Evolutionary conservation across 768 basidiomycete genomes (phyloP).

Genomic region (Boletellus ananas): DNA sequence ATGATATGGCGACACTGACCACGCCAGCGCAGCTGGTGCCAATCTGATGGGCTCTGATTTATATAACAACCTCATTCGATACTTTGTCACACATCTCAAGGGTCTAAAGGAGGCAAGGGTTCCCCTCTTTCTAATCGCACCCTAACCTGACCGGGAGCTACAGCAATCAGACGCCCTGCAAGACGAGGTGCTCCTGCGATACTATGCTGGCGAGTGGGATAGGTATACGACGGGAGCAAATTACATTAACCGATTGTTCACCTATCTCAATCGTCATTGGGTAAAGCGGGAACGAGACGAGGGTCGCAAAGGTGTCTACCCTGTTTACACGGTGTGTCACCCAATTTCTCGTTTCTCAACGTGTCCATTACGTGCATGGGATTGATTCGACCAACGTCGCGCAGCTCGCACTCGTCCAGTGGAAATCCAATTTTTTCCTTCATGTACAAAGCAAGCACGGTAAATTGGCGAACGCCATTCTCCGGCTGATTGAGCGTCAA

Average conservation of each 20-base stretch:
- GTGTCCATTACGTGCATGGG: background rate
- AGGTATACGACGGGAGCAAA: slow-evolving; percentile 96
- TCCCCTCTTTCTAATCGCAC: slow-evolving; percentile 15
- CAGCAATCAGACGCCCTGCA: slow-evolving; percentile 77
- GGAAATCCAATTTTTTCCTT: slow-evolving; percentile 89
- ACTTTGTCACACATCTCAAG: slow-evolving; percentile 82
- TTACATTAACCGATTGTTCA: slow-evolving; percentile 96
- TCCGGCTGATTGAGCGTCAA: slow-evolving; percentile 88
- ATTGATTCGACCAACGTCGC: background rate
- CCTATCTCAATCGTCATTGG: slow-evolving; percentile 98
- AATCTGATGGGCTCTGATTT: slow-evolving; percentile 97
- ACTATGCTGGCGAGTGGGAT: slow-evolving; percentile 92
- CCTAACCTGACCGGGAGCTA: slow-evolving; percentile 12
- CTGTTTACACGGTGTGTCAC: slow-evolving; percentile 83
- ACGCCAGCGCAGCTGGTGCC: slow-evolving; percentile 63
- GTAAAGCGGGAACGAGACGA: slow-evolving; percentile 98
- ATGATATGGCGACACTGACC: slow-evolving; percentile 18
- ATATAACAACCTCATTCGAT: slow-evolving; percentile 90
- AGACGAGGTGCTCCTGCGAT: slow-evolving; percentile 84
- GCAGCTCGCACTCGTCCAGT: slow-evolving; percentile 91
- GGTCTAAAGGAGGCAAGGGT: slow-evolving; percentile 52
- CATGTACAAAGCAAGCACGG: slow-evolving; percentile 78
- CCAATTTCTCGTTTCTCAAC: background rate
- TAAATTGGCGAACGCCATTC: slow-evolving; percentile 83
- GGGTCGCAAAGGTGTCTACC: slow-evolving; percentile 91